Conservation (phyloP, 805 yeast species). For the Wickerhamomyces chaumierensis region DNA sequence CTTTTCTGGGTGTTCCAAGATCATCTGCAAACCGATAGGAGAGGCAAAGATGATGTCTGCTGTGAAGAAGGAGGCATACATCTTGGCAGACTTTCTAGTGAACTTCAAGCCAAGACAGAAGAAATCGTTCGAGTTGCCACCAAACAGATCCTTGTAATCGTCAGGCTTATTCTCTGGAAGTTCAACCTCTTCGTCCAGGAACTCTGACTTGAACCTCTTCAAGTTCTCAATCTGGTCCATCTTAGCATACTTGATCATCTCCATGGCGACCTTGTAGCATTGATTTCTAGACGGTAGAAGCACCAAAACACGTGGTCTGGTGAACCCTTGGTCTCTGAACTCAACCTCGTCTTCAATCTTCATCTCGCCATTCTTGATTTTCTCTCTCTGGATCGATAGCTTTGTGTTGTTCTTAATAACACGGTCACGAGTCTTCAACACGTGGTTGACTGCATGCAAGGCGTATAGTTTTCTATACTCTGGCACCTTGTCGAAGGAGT, state of each 20-base stretch:
- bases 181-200: slow-evolving; percentile 34
- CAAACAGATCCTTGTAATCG: slow-evolving; percentile 69
- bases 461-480: slow-evolving; percentile 52
- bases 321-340: slow-evolving; percentile 87
- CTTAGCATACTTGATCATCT: slow-evolving; percentile 51
- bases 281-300: slow-evolving; percentile 76
- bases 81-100: slow-evolving; percentile 76
- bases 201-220: slow-evolving; percentile 64
- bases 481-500: slow-evolving; percentile 34
- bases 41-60: slow-evolving; percentile 86
- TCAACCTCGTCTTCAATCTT: slow-evolving; percentile 41
- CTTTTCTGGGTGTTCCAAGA: slow-evolving; percentile 53
- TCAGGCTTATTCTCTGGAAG: slow-evolving; percentile 54
- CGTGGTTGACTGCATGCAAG: slow-evolving; percentile 71
- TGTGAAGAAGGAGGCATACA: slow-evolving; percentile 73
- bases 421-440: slow-evolving; percentile 79
- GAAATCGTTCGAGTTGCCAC: slow-evolving; percentile 86
- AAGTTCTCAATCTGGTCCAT: slow-evolving; percentile 72
- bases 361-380: slow-evolving; percentile 22
- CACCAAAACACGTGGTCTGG: slow-evolving; percentile 80
- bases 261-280: slow-evolving; percentile 57
- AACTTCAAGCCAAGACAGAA: slow-evolving; percentile 86
- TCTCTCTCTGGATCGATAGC: slow-evolving; percentile 31
- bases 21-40: slow-evolving; percentile 78
- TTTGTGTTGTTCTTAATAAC: slow-evolving; percentile 66